Base-by-base conservation (phyloP, 2,329 filamentous ascomycete genomes). In the Rugonectria rugulosa region DNA sequence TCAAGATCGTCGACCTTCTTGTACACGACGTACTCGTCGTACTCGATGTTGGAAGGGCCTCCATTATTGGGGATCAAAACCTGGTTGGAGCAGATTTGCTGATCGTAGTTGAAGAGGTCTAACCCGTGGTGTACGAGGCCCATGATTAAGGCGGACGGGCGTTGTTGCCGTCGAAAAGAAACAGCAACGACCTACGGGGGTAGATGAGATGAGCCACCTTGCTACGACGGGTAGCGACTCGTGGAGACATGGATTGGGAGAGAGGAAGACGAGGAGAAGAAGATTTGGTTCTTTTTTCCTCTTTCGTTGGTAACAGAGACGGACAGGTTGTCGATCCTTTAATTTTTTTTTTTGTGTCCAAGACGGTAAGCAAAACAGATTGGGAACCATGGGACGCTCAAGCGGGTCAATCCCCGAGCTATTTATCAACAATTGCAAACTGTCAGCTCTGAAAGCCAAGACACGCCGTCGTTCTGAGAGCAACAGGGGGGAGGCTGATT, bases 21-120 rank as follows among this genome's bases (percentile, higher is more conserved):
- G 34, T 72, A 75, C 34, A 74, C 72, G 20, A 73, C 73, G 42
- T 74, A 75, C 60, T 75, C 73, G 27, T 75, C 73, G 31, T 74
- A 75, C 46, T 71, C 73, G 24, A 74, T 64, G 46, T 71, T 70
- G 19, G 73, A 75, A 27, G 60, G 61, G 6, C 66, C 60, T 5
- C 62, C 61, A 5, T 68, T 58, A 9, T 68, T 63, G 6, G 61
- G 67, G 40, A 75, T 63, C n/a, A 75, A 65, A 37, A 75, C 66
- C 44, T 72, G 70, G n/a, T 62, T 63, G 34, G 71, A 69, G 38
- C 71, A 67, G 41, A 62, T 58, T 29, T 64, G 60, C 41, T 71
- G 73, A 60, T 75, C 73, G 56, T 73, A 75, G 59, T 71, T 72
- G 59, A 75, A 75, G 23, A 75, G 69, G 56, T 75, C 71, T 20